Evolutionary conservation across 192 early-diverging fungal species (phyloP), one percentile per base, ranked within the genome.

Genomic region (Linnemannia exigua): DNA sequence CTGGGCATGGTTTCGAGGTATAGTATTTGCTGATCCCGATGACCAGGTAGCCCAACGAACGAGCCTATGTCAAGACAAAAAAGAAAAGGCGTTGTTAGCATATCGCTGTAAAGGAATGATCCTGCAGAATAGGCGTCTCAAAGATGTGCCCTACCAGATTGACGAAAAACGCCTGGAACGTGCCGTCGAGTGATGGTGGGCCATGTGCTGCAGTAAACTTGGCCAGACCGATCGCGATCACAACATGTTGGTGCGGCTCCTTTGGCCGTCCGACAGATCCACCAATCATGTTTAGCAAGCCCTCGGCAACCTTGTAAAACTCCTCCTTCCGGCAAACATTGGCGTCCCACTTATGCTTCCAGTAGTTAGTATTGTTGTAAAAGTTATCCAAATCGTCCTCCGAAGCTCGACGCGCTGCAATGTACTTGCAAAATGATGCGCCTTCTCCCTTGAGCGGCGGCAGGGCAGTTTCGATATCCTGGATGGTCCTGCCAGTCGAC

Each of bases 21-120:
- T 47, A 66, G 16, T 66, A 33, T 9, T 75, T 61, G 25, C 47
- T 67, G 16, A 75, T 48, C 3, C 74, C 74, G 16, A 75, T 37
- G 36, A 75, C 74, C 3, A 41, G n/a, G 38, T 75, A 63, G 20
- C 61, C 61, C 54, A 75, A 63, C 3, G 74, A 75, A 2, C 74
- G 61, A 66, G 74, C 61, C 74, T 75, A 75, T 67, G 61, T 75
- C 31, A 41, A 66, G 11, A 67, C 38, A 44, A 66, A 67, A 25
- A 25, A 67, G 28, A 28, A 66, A 54, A 75, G 38, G 28, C 9
- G 31, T 28, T 63, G 11, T 38, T 31, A 47, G 38, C 16, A 75
- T 66, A 47, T 51, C 22, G 17, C n/a, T 31, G 37, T 47, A 47
- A 75, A 31, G 11, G 25, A 67, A 36, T 46, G 41, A 47, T 22